Conservation (phyloP, 805 yeast genomes). For the Ogataea philodendri region DNA sequence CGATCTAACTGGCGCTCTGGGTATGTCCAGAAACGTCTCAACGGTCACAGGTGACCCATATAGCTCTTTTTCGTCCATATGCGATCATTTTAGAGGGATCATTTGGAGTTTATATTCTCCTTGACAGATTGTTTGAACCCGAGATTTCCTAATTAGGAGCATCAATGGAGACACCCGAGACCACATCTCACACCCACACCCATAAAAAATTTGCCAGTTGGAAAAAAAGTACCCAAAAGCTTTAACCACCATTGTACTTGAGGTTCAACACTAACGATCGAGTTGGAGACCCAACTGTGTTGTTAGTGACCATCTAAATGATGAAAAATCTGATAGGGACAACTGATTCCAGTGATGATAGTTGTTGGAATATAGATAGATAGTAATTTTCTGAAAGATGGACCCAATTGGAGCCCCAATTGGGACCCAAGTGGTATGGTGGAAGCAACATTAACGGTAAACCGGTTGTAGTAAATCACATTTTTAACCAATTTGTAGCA, state of each 20-base stretch:
- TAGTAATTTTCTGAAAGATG: slow-evolving; percentile 12
- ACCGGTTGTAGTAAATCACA: no score
- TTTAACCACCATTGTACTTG: slow-evolving; percentile 6
- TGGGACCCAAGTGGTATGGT: no score
- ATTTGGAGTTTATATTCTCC: no score
- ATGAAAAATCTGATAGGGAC: slow-evolving; percentile 17
- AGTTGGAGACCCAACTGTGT: slow-evolving; percentile 1
- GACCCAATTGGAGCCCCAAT: no score
- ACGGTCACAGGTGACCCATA: slow-evolving; percentile 7
- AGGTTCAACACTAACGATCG: slow-evolving; percentile 1
- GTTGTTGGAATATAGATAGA: slow-evolving; percentile 14
- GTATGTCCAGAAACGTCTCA: slow-evolving; percentile 1
- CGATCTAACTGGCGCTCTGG: not conserved
- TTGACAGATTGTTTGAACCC: no score
- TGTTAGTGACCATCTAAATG: slow-evolving; percentile 7
- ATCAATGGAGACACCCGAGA: slow-evolving; percentile 3
- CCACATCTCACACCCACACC: not conserved
- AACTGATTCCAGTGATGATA: slow-evolving; percentile 13
- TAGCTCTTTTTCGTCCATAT: slow-evolving; percentile 7
- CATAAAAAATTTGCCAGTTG: not conserved
- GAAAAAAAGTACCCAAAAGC: not conserved
- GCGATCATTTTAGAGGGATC: slow-evolving; percentile 1
- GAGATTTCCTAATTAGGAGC: slow-evolving; percentile 8
- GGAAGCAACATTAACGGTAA: not conserved
- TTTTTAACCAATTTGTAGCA: no score